A percentile compares a stretch with the other conserved stretches of the same genome.
phyloP scores from a whole-genome alignment of 1,139 yeast species.

The Debaryomyces singareniensis region DNA sequence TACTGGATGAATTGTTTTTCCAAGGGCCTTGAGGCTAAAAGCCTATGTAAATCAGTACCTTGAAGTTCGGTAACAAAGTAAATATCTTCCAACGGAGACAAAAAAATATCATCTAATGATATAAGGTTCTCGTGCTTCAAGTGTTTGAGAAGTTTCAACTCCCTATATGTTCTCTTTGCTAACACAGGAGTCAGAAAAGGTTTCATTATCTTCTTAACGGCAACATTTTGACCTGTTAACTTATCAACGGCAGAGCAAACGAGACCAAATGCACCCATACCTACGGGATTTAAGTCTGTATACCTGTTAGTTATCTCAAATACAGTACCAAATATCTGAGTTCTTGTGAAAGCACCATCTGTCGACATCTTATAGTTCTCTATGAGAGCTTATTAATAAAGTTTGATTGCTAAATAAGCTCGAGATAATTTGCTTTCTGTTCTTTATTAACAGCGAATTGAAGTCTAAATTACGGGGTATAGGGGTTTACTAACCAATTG shows the following conservation, averaged over 20 bases:
- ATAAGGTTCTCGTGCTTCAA: constrained; percentile 91
- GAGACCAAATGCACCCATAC: constrained; percentile 98
- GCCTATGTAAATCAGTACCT: constrained; percentile 92
- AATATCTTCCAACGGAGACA: constrained; percentile 93
- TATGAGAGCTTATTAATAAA: no score
- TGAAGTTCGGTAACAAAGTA: constrained; percentile 95
- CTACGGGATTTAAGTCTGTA: constrained; percentile 91
- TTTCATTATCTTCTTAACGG: constrained; percentile 95
- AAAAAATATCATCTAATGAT: constrained; percentile 86
- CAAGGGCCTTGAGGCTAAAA: constrained; percentile 85
- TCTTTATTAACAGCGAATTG: no score
- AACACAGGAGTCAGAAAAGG: constrained; percentile 93
- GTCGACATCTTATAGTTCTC: constrained; percentile 29
- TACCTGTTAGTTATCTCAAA: constrained; percentile 91
- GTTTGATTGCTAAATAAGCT: background rate
- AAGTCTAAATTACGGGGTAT: no score
- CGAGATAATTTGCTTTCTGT: no score
- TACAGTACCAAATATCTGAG: constrained; percentile 78
- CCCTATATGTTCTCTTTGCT: constrained; percentile 95
- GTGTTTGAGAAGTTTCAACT: constrained; percentile 86
- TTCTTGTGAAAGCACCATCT: constrained; percentile 41
- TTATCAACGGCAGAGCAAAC: constrained; percentile 96
- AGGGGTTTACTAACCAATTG: no score
- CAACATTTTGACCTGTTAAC: constrained; percentile 87
- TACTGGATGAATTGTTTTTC: constrained; percentile 96